Percentiles rank a stretch among this genome's conserved stretches.
These are phyloP conservation scores for Acaromyces ingoldii DNA, from an alignment of 1,284 basidiomycete species.

Conservation along the genomic window DNA sequence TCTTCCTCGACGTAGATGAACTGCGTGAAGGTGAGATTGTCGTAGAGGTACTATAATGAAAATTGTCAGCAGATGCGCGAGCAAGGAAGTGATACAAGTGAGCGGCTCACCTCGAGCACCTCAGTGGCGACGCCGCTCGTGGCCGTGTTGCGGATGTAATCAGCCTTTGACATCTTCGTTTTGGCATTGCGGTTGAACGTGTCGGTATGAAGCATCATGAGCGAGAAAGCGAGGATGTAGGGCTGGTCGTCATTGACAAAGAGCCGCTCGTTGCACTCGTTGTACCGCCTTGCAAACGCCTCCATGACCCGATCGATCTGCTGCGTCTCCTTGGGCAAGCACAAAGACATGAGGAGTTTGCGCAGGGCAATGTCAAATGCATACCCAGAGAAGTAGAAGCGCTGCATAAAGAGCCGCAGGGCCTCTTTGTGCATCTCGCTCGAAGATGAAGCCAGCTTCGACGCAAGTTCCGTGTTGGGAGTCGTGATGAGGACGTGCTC, in stretches of 20 bases:
- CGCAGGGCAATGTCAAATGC: conserved; percentile 89
- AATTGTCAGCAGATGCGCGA: conserved; percentile 9
- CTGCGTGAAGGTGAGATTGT: conserved; percentile 86
- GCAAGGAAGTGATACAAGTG: background rate
- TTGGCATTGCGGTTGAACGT: conserved; percentile 97
- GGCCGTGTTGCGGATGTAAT: conserved; percentile 38
- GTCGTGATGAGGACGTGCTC: conserved; percentile 20
- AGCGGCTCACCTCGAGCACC: conserved; percentile 69
- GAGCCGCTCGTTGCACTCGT: conserved; percentile 74
- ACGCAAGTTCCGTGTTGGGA: conserved; percentile 27
- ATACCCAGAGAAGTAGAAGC: conserved; percentile 74
- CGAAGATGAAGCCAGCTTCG: conserved; percentile 56
- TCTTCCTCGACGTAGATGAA: conserved; percentile 91
- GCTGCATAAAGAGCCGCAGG: conserved; percentile 67
- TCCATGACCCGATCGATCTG: conserved; percentile 98
- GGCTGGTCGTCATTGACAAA: conserved; percentile 72
- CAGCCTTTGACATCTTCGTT: conserved; percentile 72
- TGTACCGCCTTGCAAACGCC: conserved; percentile 81
- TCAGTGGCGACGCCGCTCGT: conserved; percentile 77
- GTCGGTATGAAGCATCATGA: conserved; percentile 98
- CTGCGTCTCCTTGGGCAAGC: conserved; percentile 89
- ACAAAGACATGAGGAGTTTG: conserved; percentile 82
- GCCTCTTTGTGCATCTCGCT: conserved; percentile 70
- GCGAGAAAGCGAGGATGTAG: conserved; percentile 92
- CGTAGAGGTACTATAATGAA: conserved; percentile 75